Evolutionary conservation across 768 basidiomycete genomes (phyloP).

Genomic region (Auricularia heimuer): DNA sequence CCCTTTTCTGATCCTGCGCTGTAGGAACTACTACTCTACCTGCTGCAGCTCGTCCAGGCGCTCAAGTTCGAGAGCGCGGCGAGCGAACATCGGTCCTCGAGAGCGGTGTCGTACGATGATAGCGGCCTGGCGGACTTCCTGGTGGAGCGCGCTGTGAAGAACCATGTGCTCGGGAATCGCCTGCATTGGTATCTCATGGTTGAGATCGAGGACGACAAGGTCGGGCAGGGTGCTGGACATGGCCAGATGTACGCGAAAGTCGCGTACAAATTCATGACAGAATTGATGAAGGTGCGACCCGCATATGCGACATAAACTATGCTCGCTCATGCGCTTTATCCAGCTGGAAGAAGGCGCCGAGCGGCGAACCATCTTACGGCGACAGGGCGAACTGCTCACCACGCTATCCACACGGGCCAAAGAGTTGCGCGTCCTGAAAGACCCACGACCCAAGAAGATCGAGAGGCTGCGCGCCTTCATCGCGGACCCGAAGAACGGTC

Average conservation of each 20-base stretch:
- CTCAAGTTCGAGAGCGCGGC: slow-evolving; percentile 83
- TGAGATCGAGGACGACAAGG: slow-evolving; percentile 81
- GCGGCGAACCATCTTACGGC: slow-evolving; percentile 77
- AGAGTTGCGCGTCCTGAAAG: slow-evolving; percentile 83
- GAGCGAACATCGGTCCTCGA: slow-evolving; percentile 59
- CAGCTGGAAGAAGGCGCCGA: slow-evolving; percentile 69
- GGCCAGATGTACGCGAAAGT: slow-evolving; percentile 92
- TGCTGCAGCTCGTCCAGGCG: slow-evolving; percentile 94
- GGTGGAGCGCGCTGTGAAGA: slow-evolving; percentile 73
- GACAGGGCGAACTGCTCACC: slow-evolving; percentile 85
- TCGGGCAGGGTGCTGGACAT: slow-evolving; percentile 27
- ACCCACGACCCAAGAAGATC: slow-evolving; percentile 93
- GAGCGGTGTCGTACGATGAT: slow-evolving; percentile 75
- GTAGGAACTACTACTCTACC: slow-evolving; percentile 72
- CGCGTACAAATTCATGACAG: slow-evolving; percentile 82
- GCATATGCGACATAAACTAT: too few relatives aligned
- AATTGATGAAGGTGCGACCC: slow-evolving; percentile 74
- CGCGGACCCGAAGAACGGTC: slow-evolving; percentile 73
- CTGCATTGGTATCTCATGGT: slow-evolving; percentile 98
- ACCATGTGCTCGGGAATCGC: slow-evolving; percentile 78
- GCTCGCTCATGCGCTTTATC: too few relatives aligned
- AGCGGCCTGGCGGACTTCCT: slow-evolving; percentile 91
- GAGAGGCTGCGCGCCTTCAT: slow-evolving; percentile 85
- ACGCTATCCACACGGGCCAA: slow-evolving; percentile 77
- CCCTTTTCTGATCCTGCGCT: too few relatives aligned